Conservation (phyloP, 2,329 filamentous ascomycete species). For the Clarireedia homoeocarpa region DNA sequence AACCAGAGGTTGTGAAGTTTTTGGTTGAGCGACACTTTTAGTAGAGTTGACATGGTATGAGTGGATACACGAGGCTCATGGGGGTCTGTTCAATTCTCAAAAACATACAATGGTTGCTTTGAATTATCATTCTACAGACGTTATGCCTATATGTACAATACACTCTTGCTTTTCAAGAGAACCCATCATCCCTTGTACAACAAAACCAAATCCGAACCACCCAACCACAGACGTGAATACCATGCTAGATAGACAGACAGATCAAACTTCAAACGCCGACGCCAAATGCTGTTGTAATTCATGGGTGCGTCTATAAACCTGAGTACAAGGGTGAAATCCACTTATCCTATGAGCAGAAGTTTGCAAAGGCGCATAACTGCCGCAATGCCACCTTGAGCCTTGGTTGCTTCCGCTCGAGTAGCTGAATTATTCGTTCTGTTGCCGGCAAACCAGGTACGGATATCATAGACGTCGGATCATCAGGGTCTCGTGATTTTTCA, state of each 20-base stretch:
- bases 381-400: constrained; percentile 60
- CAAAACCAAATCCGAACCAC: constrained; percentile 12
- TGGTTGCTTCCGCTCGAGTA: constrained; percentile 55
- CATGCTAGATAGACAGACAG: constrained; percentile 18
- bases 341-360: constrained; percentile 35
- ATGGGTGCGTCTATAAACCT: constrained; percentile 28
- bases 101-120: constrained; percentile 13
- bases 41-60: background rate
- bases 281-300: constrained; percentile 23
- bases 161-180: constrained; percentile 13
- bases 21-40: constrained; percentile 34
- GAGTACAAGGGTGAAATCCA: constrained; percentile 23
- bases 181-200: constrained; percentile 21
- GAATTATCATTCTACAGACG: constrained; percentile 11
- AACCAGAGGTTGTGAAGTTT: constrained; percentile 40
- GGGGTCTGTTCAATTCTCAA: constrained; percentile 7
- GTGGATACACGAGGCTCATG: background rate
- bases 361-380: constrained; percentile 58
- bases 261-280: constrained; percentile 23
- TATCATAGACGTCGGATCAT: constrained; percentile 40
- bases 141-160: constrained; percentile 24
- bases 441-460: constrained; percentile 57
- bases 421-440: constrained; percentile 58
- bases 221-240: constrained; percentile 14
- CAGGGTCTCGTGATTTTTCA: constrained; percentile 58